A percentile compares a stretch with the other conserved stretches of the same genome.
These are phyloP conservation scores for Eimeria sp. DNA, from an alignment of 169 alveolate species.

Conservation along the genomic window DNA sequence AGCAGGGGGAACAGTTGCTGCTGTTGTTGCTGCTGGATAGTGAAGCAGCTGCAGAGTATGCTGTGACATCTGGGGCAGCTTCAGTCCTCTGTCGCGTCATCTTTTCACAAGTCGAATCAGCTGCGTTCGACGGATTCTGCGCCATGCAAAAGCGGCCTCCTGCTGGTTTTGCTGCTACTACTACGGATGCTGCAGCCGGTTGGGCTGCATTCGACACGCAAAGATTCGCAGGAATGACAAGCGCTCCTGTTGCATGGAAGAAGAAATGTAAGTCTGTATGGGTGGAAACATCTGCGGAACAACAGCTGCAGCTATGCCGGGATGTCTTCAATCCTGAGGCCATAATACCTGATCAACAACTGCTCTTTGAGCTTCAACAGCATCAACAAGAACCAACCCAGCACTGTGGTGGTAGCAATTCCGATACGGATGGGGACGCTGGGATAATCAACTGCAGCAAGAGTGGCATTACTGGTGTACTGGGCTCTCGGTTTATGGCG, in stretches of 20 bases:
- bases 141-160: constrained; percentile 19
- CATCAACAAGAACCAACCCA: not conserved
- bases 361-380: not conserved
- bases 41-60: constrained; percentile 53
- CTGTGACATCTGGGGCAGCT: constrained; percentile 45
- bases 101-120: constrained; percentile 18
- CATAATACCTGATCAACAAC: not conserved
- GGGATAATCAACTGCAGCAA: not conserved
- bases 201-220: not conserved
- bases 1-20: constrained; percentile 63
- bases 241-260: not conserved
- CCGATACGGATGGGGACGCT: not conserved
- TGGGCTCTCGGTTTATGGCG: not conserved
- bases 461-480: not conserved
- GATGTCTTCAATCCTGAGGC: not conserved
- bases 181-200: not conserved
- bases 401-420: not conserved
- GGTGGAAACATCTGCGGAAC: not conserved
- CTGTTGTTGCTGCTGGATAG: constrained; percentile 44
- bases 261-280: not conserved
- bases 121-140: constrained; percentile 45
- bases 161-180: not conserved
- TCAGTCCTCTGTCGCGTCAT: constrained; percentile 45
- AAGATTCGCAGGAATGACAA: not conserved
- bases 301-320: not conserved